Percentiles rank a stretch among this genome's conserved stretches.
Conservation (phyloP, 345 rosid genomes). For the Eucalyptus guilfoylei region DNA sequence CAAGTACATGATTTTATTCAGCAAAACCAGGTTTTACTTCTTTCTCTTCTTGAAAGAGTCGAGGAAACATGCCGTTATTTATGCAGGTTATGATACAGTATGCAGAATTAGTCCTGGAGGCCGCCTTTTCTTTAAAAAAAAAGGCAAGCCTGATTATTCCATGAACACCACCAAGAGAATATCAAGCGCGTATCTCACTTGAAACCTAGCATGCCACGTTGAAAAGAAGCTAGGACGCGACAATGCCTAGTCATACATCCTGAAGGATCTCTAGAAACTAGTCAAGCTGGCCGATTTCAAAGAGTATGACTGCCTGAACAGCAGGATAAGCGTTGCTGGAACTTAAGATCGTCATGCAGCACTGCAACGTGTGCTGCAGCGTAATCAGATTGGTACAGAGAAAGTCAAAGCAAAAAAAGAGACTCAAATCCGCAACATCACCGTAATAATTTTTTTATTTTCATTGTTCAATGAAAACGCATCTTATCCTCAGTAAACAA, state of each 20-base stretch:
- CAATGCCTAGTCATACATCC: neutral
- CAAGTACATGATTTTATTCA: neutral
- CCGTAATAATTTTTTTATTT: neutral
- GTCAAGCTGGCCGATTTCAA: neutral
- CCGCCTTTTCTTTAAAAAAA: neutral
- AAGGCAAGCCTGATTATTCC: neutral
- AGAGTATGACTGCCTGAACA: neutral
- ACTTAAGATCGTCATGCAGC: neutral
- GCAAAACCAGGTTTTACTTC: neutral
- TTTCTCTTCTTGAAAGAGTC: neutral
- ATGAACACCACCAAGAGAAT: neutral
- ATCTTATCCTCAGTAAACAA: slow-evolving; percentile 8
- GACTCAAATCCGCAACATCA: neutral
- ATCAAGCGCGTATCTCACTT: neutral
- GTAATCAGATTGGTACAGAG: neutral
- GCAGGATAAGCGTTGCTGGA: neutral
- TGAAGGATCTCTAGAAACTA: neutral
- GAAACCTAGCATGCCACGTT: neutral
- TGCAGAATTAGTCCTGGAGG: neutral
- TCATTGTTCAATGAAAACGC: neutral
- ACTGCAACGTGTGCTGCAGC: neutral
- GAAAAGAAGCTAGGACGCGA: neutral
- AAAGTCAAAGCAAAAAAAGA: neutral
- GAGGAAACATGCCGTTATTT: neutral
- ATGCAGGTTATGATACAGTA: neutral